Evolutionary conservation across 139 green algal species (phyloP), one percentile per base, ranked within the genome.

Genomic region (Chlamydomonas incerta): DNA sequence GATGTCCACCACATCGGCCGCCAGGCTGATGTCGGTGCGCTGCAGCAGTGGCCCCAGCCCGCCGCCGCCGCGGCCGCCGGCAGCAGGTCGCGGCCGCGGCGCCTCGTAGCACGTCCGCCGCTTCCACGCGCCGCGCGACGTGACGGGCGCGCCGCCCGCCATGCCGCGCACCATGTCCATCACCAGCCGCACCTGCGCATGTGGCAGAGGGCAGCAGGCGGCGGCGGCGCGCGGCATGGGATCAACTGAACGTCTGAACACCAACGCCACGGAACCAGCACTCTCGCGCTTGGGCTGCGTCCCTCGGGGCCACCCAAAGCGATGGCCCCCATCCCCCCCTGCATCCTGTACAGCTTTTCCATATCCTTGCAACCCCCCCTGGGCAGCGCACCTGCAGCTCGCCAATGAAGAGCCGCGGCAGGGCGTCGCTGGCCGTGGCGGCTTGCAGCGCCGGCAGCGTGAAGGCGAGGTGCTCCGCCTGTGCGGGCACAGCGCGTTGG

Each of bases 81-180:
- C 13, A 89, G 75, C 33, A 92, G 88, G 34, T 80, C 46, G 83
- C 2, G 46, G 18, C 8, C 85, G 69, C 67, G 47, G 63, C 37
- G 86, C 47, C 33, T 82, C 81, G 81, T 92, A 95, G 82, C 90
- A 91, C 23, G 91, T 90, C 63, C 93, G 90, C 29, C 92, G 89
- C 70, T 90, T 90, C 13, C 69, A 74, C 0, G 83, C 52, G 11
- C 85, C 84, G n/a, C 90, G 90, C 34, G 93, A 63, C 47, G 86
- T 74, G 11, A 69, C 33, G 2, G 92, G 86, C 62, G 88, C 74
- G 10, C n/a, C 34, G 14, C n/a, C 29, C 15, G 72, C 81, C 58
- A 94, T 18, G 26, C 69, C 71, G 17, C 88, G 72, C 13, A 90
- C 70, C 18, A 89, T 50, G 1, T 73, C 89, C 28, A 82, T 17